These are phyloP conservation scores for Atkinsonella texensis DNA, from an alignment of 2,329 filamentous ascomycete genomes.

Conservation along the genomic window DNA sequence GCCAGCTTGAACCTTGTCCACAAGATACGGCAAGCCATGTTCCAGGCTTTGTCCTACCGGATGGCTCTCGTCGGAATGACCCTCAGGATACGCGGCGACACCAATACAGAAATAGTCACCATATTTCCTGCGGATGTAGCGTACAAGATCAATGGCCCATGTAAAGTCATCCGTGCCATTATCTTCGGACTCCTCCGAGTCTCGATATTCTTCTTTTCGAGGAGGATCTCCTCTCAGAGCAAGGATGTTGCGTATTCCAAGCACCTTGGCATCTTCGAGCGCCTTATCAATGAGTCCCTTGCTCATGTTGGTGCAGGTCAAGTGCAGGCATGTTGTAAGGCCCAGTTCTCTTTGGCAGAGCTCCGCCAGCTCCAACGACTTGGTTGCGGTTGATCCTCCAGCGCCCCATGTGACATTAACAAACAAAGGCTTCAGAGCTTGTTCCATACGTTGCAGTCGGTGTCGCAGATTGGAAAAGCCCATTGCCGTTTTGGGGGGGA, in stretches of 20 bases:
- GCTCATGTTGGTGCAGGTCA: slow-evolving; percentile 98
- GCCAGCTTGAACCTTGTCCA: slow-evolving; percentile 83
- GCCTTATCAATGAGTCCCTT: slow-evolving; percentile 74
- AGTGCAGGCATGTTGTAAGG: slow-evolving; percentile 86
- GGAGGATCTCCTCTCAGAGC: slow-evolving; percentile 88
- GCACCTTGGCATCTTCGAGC: slow-evolving; percentile 75
- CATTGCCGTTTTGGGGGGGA: slow-evolving; percentile 94
- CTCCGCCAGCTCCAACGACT: slow-evolving; percentile 89
- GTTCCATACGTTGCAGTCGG: slow-evolving; percentile 88
- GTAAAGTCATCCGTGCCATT: slow-evolving; percentile 66
- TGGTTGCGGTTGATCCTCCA: slow-evolving; percentile 79
- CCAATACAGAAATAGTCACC: slow-evolving; percentile 95
- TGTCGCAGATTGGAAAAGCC: slow-evolving; percentile 89
- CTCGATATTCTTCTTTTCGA: slow-evolving; percentile 72
- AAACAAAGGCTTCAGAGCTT: slow-evolving; percentile 81
- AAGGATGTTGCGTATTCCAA: slow-evolving; percentile 89
- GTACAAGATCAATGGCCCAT: slow-evolving; percentile 80
- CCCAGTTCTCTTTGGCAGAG: slow-evolving; percentile 86
- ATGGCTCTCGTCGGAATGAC: slow-evolving; percentile 82
- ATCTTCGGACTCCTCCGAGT: slow-evolving; percentile 43
- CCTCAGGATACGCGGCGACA: slow-evolving; percentile 89
- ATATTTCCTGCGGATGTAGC: slow-evolving; percentile 74
- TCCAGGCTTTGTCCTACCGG: slow-evolving; percentile 58
- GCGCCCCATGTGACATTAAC: slow-evolving; percentile 98
- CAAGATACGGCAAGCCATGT: slow-evolving; percentile 74